Percentiles rank a stretch among this genome's conserved stretches.
Conservation (phyloP, 352 stramenopile species). For the Pythium folliculosum region DNA sequence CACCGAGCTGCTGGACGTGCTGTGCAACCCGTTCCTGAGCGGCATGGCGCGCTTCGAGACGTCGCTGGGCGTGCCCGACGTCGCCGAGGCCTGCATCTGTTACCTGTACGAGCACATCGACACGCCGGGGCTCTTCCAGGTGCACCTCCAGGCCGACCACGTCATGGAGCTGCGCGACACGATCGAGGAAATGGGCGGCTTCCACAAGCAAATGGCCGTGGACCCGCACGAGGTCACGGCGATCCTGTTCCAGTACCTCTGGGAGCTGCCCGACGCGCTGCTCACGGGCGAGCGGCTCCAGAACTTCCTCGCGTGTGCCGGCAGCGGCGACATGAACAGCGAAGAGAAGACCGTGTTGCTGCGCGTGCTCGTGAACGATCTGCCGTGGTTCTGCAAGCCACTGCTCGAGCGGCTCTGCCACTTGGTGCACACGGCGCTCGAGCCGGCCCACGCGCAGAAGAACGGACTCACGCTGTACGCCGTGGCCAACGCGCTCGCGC, state of each 20-base stretch:
- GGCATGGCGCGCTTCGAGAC: conserved; percentile 86
- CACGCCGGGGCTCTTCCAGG: conserved; percentile 78
- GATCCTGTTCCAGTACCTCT: conserved; percentile 82
- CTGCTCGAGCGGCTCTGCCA: conserved; percentile 73
- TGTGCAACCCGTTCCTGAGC: conserved; percentile 85
- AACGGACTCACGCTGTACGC: conserved; percentile 73
- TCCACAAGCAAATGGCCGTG: conserved; percentile 82
- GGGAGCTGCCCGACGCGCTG: conserved; percentile 79
- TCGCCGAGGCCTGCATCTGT: conserved; percentile 78
- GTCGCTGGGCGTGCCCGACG: conserved; percentile 78
- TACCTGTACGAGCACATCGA: conserved; percentile 79
- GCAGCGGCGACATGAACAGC: conserved; percentile 38
- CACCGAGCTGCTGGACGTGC: conserved; percentile 66
- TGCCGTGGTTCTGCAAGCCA: conserved; percentile 81
- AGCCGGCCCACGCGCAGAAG: conserved; percentile 60
- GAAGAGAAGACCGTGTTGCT: conserved; percentile 65
- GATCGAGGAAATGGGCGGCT: conserved; percentile 80
- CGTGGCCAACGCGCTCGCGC: conserved; percentile 63
- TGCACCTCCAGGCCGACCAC: conserved; percentile 74
- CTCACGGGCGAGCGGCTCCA: conserved; percentile 72
- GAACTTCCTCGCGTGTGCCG: conserved; percentile 64
- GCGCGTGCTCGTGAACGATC: conserved; percentile 72
- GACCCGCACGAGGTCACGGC: conserved; percentile 79
- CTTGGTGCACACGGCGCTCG: conserved; percentile 57
- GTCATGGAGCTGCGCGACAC: conserved; percentile 79